Base-by-base conservation (phyloP, 148 eudicot species). In the Rhododendron simsii region DNA sequence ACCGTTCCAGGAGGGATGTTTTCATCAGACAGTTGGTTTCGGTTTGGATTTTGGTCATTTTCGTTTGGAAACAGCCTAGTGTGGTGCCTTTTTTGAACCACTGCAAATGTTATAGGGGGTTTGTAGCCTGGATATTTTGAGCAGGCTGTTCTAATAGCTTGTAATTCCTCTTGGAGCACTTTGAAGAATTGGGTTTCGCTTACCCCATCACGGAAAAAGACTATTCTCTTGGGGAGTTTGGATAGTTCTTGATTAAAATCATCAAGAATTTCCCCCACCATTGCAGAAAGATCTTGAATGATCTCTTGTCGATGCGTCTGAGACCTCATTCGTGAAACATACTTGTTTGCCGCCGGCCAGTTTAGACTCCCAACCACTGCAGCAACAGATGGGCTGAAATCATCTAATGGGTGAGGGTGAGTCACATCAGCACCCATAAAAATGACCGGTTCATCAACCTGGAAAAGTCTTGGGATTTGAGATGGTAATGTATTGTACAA, bases 391-490 rank as follows among this genome's bases (percentile, higher is more conserved):
- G 99, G 99, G 83, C 98, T 96, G 67, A 45, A 91, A 87, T 96
- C 99, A 53, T 96, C 98, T 20, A 93, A 88, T 0, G 98, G 99
- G 84, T 96, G 99, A 84, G 99, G 99, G 85, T 96, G 99, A 12
- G 99, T 92, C 1, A 96, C 99, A 87, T 96, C 99, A 0, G 98
- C 98, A 4, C 99, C 99, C 99, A 96, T 93, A 83, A 96, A 95
- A 79, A 96, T 96, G 39, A 93, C 89, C 0, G 98, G 95, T 45
- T 94, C 93, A 53, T 95, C 91, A 18, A 80, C 86, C 37, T 47
- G 83, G 50, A 96, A 88, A 77, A 95, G 87, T 71, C 98, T 88
- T 2, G 98, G 99, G 48, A 95, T 91, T 87, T 96, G 98, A 48
- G 94, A 88, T 2, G 96, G 95, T 55, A 96, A 81, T 26, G 99